Base-by-base conservation (phyloP, 768 basidiomycete species). In the Rhodotorula paludigena region DNA sequence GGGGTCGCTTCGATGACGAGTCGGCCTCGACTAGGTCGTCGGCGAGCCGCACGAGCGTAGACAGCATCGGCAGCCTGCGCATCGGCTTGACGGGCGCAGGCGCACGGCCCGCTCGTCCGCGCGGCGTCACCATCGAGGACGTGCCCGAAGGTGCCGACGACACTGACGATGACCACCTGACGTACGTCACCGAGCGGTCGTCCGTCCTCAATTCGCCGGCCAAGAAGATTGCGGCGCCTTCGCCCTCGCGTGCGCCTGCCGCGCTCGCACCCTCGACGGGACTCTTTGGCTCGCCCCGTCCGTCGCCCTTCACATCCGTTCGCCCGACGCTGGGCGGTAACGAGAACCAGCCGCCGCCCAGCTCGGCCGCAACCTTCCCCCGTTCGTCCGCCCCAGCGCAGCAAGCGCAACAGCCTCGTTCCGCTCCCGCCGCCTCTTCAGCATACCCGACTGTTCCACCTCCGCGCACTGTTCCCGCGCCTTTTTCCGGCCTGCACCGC, bases 121-220 rank as follows among this genome's bases (percentile, higher is more conserved):
- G 53, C 41, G 60, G 42, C 52, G 23, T 25, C 20, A 23, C 25
- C 12, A 41, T 25, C 21, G 49, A 44, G 33, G 45, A 58, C 33
- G 32, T 35, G 28, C 16, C 11, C 30, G 49, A 51, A 30, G 32
- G 23, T 6, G 33, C 2, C 47, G 66, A 62, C 41, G 57, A 59
- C 33, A 36, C 33, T 5, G 56, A 52, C 41, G 57, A 47, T 33
- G 55, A 54, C 64, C 53, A 66, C 32, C 39, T 68, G 38, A 68
- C 67, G 7, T 68, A 68, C 35, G 35, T 68, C 6, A 68, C 67
- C 25, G 30, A 63, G 30, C 67, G 62, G 23, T n/a, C 57, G 11
- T 54, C 66, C 8, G 48, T 41, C 44, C 32, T 53, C 32, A 35
- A 33, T 35, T 53, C 52, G 21, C 52, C 52, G 28, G 52, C 32